phyloP scores from a whole-genome alignment of 768 basidiomycete genomes.

The Pleurotus giganteus region DNA sequence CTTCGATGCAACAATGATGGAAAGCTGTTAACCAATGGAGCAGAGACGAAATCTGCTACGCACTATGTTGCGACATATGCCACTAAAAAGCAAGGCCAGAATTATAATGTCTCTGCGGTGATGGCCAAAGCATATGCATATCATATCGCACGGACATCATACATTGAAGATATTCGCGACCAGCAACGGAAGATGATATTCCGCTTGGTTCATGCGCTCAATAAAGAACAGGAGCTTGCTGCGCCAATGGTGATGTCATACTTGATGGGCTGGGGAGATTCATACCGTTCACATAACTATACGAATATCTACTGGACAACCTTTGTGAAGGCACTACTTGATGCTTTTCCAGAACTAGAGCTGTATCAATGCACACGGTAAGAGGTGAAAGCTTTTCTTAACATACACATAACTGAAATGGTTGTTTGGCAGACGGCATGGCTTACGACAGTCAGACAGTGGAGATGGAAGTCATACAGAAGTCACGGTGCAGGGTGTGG shows the following conservation, averaged over 20 bases:
- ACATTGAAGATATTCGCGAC: no score
- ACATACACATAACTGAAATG: neutral
- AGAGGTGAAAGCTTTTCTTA: neutral
- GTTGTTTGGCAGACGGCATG: neutral
- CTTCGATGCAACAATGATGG: conserved; percentile 32
- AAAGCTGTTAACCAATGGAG: conserved; percentile 33
- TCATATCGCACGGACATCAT: no score
- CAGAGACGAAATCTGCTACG: conserved; percentile 27
- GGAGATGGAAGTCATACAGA: no score
- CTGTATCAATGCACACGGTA: no score
- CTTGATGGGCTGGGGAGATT: conserved; percentile 44
- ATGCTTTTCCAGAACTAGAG: conserved; percentile 22
- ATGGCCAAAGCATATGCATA: conserved; percentile 29
- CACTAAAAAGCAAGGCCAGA: conserved; percentile 35
- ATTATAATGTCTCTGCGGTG: conserved; percentile 35
- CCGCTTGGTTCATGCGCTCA: conserved; percentile 28
- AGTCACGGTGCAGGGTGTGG: no score
- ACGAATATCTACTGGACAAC: conserved; percentile 30
- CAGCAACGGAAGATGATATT: conserved; percentile 31
- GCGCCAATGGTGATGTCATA: conserved; percentile 38
- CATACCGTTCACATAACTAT: conserved; percentile 33
- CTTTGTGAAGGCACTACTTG: conserved; percentile 17
- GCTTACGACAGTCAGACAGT: no score
- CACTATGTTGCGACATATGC: conserved; percentile 39
- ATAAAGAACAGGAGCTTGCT: conserved; percentile 33